Percentiles rank a stretch among this genome's conserved stretches.
phyloP scores from a whole-genome alignment of 2,329 filamentous ascomycete genomes.

The Fusarium sp. region DNA sequence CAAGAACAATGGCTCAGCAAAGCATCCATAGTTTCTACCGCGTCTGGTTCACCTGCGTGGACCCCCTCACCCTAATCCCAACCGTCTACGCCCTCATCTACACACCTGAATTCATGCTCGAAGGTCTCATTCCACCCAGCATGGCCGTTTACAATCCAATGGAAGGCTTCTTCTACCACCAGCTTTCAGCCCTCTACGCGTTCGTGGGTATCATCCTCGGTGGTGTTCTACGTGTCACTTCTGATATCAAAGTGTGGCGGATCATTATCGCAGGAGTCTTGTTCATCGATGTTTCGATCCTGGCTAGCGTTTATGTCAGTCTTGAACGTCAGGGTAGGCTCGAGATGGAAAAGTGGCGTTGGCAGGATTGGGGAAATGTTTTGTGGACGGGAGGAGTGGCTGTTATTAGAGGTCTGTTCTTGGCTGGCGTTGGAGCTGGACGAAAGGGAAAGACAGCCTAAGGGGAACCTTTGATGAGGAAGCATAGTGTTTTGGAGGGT shows the following conservation, averaged over 20 bases:
- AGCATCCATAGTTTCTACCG: conserved; percentile 31
- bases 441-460: conserved; percentile 20
- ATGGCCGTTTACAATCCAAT: conserved; percentile 31
- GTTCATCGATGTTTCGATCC: conserved; percentile 33
- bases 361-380: conserved; percentile 37
- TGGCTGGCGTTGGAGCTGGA: conserved; percentile 31
- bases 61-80: conserved; percentile 26
- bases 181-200: conserved; percentile 32
- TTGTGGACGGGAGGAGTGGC: conserved; percentile 27
- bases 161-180: conserved; percentile 40
- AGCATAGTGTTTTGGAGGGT: background rate
- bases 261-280: conserved; percentile 28
- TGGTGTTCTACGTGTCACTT: conserved; percentile 19
- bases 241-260: conserved; percentile 39
- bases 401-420: conserved; percentile 29
- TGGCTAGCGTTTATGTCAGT: conserved; percentile 30
- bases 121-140: conserved; percentile 29
- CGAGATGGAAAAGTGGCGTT: conserved; percentile 9
- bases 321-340: conserved; percentile 32
- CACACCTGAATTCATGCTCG: conserved; percentile 29
- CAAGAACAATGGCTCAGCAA: conserved; percentile 9
- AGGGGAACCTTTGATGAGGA: background rate
- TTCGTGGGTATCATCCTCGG: conserved; percentile 32
- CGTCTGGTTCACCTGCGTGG: conserved; percentile 41
- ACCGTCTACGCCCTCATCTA: conserved; percentile 32